Conservation (phyloP, 345 rosid species). For the Salix caprea region DNA sequence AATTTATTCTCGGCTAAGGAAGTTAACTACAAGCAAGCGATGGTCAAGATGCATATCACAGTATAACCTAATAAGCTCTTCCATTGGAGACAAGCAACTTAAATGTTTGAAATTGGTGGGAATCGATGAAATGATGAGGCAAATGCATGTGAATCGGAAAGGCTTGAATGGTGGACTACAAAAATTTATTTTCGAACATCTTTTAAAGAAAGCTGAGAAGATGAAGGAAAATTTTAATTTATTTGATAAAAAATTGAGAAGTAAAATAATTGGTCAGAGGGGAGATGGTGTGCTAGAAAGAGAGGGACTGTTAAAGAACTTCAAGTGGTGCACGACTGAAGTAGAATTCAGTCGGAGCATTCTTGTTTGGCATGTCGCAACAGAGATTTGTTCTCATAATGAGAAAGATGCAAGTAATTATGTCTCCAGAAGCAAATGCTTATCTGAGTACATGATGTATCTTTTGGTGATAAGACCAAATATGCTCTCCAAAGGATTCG, state of each 20-base stretch:
- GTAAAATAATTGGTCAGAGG: too few relatives aligned
- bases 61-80: conserved; percentile 11
- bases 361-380: conserved; percentile 31
- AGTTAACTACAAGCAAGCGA: not conserved
- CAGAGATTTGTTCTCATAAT: conserved; percentile 23
- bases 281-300: not conserved
- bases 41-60: conserved; percentile 7
- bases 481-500: conserved; percentile 17
- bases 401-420: not conserved
- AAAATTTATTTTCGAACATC: too few relatives aligned
- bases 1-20: not conserved
- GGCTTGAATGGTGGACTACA: too few relatives aligned
- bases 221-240: too few relatives aligned
- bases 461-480: conserved; percentile 6
- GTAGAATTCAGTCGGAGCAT: conserved; percentile 12
- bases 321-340: not conserved
- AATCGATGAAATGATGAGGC: not conserved
- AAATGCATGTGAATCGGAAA: too few relatives aligned
- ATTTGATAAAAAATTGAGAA: too few relatives aligned
- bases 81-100: not conserved
- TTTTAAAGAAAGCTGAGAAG: too few relatives aligned
- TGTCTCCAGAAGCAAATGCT: not conserved
- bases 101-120: not conserved
- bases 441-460: conserved; percentile 20
- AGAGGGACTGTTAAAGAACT: not conserved